Evolutionary conservation across 495 filamentous ascomycete genomes (phyloP), one percentile per base, ranked within the genome.

Genomic region (Corynascus novoguineensis): DNA sequence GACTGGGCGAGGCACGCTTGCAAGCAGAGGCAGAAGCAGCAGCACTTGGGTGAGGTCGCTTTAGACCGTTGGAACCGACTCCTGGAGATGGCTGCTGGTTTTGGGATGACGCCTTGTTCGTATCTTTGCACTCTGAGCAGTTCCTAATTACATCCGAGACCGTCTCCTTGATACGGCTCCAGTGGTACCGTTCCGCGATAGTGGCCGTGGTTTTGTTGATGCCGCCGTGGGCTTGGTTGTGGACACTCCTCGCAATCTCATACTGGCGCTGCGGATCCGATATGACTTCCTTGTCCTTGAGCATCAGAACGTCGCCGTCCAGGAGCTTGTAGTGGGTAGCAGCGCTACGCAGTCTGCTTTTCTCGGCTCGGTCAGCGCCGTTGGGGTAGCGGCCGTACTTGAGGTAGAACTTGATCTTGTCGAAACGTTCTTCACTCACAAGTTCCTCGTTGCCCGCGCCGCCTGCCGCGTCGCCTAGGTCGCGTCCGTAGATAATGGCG

Each of bases 141-240:
- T 93, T 90, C 58, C 86, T 86, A 74, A 98, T 96, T 66, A 96
- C 92, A 60, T 89, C 82, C 67, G 87, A 92, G 54, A 96, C 93
- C 0, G 92, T 97, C 69, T 97, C 92, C 69, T 97, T 98, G 74
- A 98, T 97, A 31, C 93, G 81, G n/a, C 95, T 92, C 93, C 93
- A 98, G 68, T 97, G 93, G 64, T 89, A 97, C 61, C 88, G 87
- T 69, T 96, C 87, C 2, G 93, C 91, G 60, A 98, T 96, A 21
- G 84, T 86, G 9, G 91, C 90, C 0, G 93, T 98, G 1, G 92
- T 97, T 73, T 96, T 97, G 78, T 98, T 98, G 72, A 98, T 97
- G 51, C 93, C 93, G 5, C 86, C 90, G 69, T 98, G 93, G n/a
- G 83, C 77, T 48, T 82, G 73, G 44, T 83, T 72, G 70, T 98